phyloP scores from a whole-genome alignment of 2,329 filamentous ascomycete genomes.

The Onygenales sp. region DNA sequence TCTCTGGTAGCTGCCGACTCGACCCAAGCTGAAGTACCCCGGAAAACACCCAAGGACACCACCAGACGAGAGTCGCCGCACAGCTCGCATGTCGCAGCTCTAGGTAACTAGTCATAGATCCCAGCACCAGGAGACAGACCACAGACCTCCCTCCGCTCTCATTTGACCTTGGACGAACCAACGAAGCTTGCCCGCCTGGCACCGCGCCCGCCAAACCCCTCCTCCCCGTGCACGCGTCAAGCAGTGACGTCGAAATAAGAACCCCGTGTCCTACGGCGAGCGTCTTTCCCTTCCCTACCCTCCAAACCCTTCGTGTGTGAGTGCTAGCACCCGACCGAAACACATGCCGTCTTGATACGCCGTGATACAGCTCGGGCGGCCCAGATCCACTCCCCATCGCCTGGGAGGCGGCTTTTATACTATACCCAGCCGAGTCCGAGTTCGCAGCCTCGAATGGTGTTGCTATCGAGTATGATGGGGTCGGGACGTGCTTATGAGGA shows the following conservation, averaged over 20 bases:
- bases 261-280: no score
- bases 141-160: not conserved
- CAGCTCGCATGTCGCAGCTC: not conserved
- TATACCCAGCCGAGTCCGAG: not conserved
- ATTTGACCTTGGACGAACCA: not conserved
- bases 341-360: not conserved
- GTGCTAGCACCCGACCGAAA: not conserved
- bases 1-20: no score
- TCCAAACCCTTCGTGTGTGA: not conserved
- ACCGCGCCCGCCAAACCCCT: no score
- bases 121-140: not conserved
- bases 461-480: conserved; percentile 13
- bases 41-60: not conserved
- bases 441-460: not conserved
- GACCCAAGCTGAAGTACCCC: not conserved
- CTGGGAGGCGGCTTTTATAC: not conserved
- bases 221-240: no score
- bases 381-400: not conserved
- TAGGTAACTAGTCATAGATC: not conserved
- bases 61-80: not conserved
- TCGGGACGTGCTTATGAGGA: conserved; percentile 26
- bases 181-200: no score
- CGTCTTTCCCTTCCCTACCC: no score
- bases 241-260: no score
- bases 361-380: not conserved